These are phyloP conservation scores for Termitomyces sp. DNA, from an alignment of 768 basidiomycete species.

Conservation along the genomic window DNA sequence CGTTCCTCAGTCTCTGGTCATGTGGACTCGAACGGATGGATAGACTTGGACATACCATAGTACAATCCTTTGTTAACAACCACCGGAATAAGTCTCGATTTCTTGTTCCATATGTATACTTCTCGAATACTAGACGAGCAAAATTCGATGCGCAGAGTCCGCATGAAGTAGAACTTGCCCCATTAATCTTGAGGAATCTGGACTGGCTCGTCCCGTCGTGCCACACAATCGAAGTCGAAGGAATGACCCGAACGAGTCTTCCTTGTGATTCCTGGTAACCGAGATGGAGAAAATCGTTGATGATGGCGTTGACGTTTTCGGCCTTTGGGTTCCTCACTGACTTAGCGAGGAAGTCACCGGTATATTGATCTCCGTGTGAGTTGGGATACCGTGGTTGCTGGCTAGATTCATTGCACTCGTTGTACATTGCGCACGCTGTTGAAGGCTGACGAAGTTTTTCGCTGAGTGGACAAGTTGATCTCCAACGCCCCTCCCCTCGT, in stretches of 20 bases:
- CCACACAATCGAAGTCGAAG: not conserved
- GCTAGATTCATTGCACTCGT: not conserved
- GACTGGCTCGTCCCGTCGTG: not conserved
- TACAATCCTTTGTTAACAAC: not conserved
- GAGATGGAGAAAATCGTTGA: not conserved
- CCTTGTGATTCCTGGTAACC: not conserved
- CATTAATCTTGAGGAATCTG: not conserved
- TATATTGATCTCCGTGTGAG: no score
- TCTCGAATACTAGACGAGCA: not conserved
- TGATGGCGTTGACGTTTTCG: not conserved
- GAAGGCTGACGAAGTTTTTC: not conserved
- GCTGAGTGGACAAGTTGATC: not conserved
- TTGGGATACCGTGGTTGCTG: no score
- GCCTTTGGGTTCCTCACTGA: not conserved
- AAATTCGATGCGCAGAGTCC: slow-evolving; percentile 7
- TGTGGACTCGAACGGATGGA: not conserved
- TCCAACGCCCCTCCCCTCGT: not conserved
- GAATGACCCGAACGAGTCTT: not conserved
- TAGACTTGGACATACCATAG: not conserved
- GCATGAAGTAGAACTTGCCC: not conserved
- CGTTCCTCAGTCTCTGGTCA: not conserved
- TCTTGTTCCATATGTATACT: not conserved
- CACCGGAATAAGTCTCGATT: not conserved
- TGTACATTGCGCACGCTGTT: not conserved
- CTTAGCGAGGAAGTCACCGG: no score